Percentiles rank a stretch among this genome's conserved stretches.
phyloP scores from a whole-genome alignment of 1,284 basidiomycete species.

The Trichosporon inkin region DNA sequence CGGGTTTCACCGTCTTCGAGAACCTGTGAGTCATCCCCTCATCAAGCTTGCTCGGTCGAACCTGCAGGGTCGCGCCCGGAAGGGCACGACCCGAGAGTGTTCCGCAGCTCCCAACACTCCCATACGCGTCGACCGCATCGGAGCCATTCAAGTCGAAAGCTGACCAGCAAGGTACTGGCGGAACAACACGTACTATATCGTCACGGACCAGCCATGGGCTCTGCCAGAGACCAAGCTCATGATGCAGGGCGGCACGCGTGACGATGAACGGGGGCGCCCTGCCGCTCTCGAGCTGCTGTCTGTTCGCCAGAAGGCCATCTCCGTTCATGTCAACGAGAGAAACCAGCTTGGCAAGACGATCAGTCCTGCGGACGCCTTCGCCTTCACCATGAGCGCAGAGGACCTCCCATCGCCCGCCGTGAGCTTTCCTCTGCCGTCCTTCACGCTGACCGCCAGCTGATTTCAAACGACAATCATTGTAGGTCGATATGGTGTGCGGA shows the following conservation, averaged over 20 bases:
- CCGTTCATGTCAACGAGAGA: slow-evolving; percentile 15
- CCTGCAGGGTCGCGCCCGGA: background rate
- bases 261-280: background rate
- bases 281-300: slow-evolving; percentile 17
- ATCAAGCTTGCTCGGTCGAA: background rate
- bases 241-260: slow-evolving; percentile 8
- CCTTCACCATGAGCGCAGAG: slow-evolving; percentile 11
- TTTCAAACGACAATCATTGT: slow-evolving; percentile 27
- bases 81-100: background rate
- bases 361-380: slow-evolving; percentile 18
- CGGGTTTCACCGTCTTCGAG: slow-evolving; percentile 35
- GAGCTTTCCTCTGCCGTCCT: background rate
- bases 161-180: slow-evolving; percentile 28
- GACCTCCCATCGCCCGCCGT: slow-evolving; percentile 27
- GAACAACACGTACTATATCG: slow-evolving; percentile 31
- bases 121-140: background rate
- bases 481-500: background rate
- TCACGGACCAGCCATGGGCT: slow-evolving; percentile 54
- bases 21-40: slow-evolving; percentile 25
- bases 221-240: slow-evolving; percentile 57
- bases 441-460: slow-evolving; percentile 20
- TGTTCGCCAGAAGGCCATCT: slow-evolving; percentile 18
- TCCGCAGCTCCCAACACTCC: background rate
- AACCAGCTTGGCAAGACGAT: slow-evolving; percentile 22
- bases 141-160: background rate